These are phyloP conservation scores for Phragmites australis DNA, from an alignment of 176 grass and related monocot genomes.

Conservation along the genomic window DNA sequence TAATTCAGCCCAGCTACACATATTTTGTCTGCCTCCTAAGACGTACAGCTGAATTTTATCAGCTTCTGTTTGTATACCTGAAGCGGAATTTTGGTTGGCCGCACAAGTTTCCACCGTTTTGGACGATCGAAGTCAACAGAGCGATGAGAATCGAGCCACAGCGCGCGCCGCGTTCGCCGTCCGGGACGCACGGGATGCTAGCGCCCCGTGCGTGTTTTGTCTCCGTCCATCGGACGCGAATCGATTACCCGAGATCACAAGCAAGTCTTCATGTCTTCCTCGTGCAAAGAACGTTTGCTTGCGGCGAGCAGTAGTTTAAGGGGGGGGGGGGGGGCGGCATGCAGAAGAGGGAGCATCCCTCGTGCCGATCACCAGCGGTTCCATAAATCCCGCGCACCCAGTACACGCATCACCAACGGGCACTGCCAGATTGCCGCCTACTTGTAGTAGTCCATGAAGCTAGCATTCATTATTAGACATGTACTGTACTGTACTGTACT, in stretches of 20 bases:
- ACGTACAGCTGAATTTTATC: not conserved
- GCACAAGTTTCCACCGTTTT: slow-evolving; percentile 15
- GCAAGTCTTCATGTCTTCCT: not conserved
- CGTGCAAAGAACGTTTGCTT: not conserved
- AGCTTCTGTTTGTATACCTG: not conserved
- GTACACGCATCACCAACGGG: slow-evolving; percentile 32
- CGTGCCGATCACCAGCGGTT: slow-evolving; percentile 30
- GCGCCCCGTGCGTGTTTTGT: not conserved
- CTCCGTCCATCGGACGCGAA: not conserved
- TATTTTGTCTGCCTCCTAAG: too few species aligned
- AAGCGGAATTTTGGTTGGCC: too few species aligned
- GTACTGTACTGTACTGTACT: not conserved
- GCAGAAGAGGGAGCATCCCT: slow-evolving; percentile 44
- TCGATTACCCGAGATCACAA: too few species aligned
- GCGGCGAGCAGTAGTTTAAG: slow-evolving; percentile 12
- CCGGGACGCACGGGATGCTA: not conserved
- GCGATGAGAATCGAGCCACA: not conserved
- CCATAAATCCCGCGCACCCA: slow-evolving; percentile 36
- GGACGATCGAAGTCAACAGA: slow-evolving; percentile 26
- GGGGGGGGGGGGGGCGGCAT: slow-evolving; percentile 9
- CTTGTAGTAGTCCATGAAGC: not conserved
- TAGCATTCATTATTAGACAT: too few species aligned
- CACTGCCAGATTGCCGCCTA: not conserved
- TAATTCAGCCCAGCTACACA: too few species aligned
- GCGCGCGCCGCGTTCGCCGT: not conserved